Percentiles rank a stretch among this genome's conserved stretches.
Conservation (phyloP, 1,139 yeast genomes). For the Hyphopichia burtonii region DNA sequence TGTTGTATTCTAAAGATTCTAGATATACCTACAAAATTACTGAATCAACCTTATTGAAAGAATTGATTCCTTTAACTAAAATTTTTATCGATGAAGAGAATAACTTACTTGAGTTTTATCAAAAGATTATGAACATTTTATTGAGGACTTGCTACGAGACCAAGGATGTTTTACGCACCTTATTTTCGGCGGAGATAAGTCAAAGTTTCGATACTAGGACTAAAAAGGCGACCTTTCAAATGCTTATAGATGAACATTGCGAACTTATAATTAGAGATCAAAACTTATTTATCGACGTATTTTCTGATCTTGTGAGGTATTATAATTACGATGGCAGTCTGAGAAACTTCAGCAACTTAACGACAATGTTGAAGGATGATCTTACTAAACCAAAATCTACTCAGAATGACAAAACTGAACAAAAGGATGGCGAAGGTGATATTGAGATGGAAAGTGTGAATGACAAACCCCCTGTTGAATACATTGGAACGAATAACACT, state of each 20-base stretch:
- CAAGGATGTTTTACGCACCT: conserved; percentile 43
- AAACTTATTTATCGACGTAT: conserved; percentile 2
- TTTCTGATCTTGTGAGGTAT: conserved; percentile 1
- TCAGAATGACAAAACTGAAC: conserved; percentile 13
- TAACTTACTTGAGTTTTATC: conserved; percentile 10
- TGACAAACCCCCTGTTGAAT: conserved; percentile 10
- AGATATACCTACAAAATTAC: conserved; percentile 38
- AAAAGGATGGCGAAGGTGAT: conserved; percentile 23
- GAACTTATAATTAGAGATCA: conserved; percentile 2
- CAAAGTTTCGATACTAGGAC: conserved; percentile 26
- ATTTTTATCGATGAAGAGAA: conserved; percentile 8
- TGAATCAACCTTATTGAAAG: conserved; percentile 34
- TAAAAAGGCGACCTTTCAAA: conserved; percentile 7
- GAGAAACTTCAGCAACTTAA: background rate
- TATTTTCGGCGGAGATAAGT: conserved; percentile 50
- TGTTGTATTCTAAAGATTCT: conserved; percentile 51
- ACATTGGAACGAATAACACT: conserved; percentile 9
- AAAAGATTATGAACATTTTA: conserved; percentile 34
- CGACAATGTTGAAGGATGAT: conserved; percentile 3
- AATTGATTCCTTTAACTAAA: conserved; percentile 15
- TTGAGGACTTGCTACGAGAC: conserved; percentile 74
- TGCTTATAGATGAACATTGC: background rate
- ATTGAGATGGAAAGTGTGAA: conserved; percentile 33
- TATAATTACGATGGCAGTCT: conserved; percentile 3
- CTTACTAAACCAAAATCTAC: conserved; percentile 7